Evolutionary conservation across 768 basidiomycete species (phyloP).

Genomic region (Daedaleopsis nitida): DNA sequence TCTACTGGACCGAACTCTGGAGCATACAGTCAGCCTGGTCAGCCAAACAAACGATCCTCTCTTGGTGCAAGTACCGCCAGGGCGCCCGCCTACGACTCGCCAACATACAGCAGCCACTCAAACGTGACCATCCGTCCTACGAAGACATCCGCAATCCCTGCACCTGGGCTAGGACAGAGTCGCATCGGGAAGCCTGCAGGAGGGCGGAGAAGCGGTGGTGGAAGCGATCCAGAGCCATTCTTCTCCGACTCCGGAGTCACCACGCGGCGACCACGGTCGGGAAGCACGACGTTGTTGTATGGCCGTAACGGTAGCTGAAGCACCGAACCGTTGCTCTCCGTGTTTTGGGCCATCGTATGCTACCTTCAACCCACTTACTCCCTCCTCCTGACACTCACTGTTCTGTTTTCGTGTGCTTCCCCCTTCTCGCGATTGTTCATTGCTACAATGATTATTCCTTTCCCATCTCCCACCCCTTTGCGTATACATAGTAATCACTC

Average conservation of each 20-base stretch:
- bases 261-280: slow-evolving; percentile 28
- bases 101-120: slow-evolving; percentile 21
- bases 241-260: slow-evolving; percentile 9
- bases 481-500: slow-evolving; percentile 11
- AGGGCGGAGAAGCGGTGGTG: slow-evolving; percentile 30
- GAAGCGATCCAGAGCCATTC: slow-evolving; percentile 17
- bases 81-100: slow-evolving; percentile 26
- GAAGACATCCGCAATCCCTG: slow-evolving; percentile 24
- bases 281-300: slow-evolving; percentile 22
- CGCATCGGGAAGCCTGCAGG: slow-evolving; percentile 33
- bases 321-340: background rate
- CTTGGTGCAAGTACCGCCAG: slow-evolving; percentile 49
- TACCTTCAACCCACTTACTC: background rate
- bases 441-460: background rate
- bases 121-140: slow-evolving; percentile 30
- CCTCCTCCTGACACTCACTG: background rate
- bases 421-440: background rate
- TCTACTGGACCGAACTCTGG: slow-evolving; percentile 53
- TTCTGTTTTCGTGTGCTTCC: background rate
- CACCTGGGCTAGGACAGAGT: slow-evolving; percentile 28
- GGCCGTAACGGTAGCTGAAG: slow-evolving; percentile 15
- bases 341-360: background rate
- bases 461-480: background rate
- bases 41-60: slow-evolving; percentile 54
- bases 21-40: slow-evolving; percentile 37